These are phyloP conservation scores for Stemphylium lycopersici DNA, from an alignment of 2,329 filamentous ascomycete species.

Conservation along the genomic window DNA sequence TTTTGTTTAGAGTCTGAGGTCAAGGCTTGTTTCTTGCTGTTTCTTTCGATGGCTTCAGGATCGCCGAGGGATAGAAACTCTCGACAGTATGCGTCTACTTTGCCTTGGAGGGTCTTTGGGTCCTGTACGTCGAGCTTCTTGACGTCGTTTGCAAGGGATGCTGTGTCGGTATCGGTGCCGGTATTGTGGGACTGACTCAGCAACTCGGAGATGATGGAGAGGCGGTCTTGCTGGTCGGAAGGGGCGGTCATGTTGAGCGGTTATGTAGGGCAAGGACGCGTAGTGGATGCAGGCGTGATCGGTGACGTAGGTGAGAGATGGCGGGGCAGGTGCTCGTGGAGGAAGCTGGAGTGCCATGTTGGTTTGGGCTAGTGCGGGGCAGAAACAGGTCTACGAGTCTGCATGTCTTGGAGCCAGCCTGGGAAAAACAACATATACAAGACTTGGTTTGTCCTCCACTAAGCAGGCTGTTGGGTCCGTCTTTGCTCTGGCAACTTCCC, in stretches of 20 bases:
- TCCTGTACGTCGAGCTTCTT: constrained; percentile 14
- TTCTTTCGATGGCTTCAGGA: constrained; percentile 1
- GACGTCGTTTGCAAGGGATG: constrained; percentile 12
- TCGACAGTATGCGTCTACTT: constrained; percentile 8
- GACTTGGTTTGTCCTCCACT: neutral
- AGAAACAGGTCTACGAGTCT: neutral
- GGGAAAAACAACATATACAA: too few species aligned
- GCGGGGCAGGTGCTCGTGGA: constrained; percentile 1
- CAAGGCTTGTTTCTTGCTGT: constrained; percentile 6
- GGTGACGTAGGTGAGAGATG: constrained; percentile 29
- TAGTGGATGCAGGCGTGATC: constrained; percentile 19
- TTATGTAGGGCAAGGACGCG: constrained; percentile 23
- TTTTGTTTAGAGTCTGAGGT: constrained; percentile 33
- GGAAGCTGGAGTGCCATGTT: constrained; percentile 12
- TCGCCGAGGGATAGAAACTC: constrained; percentile 18
- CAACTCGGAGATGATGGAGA: too few species aligned
- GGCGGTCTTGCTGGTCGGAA: constrained; percentile 2
- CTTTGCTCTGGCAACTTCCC: neutral
- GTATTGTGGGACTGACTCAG: neutral
- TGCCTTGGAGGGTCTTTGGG: neutral
- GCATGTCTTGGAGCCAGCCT: too few species aligned
- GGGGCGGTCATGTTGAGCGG: constrained; percentile 9
- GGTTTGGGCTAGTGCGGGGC: constrained; percentile 6
- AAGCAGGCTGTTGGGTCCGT: neutral
- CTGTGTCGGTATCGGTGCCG: neutral